Conservation (phyloP, 2,329 filamentous ascomycete genomes). For the Aspergillus cejpii region DNA sequence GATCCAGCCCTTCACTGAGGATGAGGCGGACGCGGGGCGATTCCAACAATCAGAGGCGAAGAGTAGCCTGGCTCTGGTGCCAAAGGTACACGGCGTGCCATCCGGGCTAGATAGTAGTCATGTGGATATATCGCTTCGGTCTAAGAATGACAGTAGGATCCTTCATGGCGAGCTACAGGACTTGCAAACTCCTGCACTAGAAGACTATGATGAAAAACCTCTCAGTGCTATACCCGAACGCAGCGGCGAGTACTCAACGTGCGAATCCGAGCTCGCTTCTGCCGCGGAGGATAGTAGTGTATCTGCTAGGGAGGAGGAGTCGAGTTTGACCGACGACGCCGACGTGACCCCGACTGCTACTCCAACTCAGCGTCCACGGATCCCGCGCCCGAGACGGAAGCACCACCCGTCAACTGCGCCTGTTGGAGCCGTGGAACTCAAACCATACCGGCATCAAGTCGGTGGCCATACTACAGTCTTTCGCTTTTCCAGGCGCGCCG, state of each 20-base stretch:
- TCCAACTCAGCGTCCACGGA: constrained; percentile 29
- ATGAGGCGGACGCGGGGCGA: constrained; percentile 18
- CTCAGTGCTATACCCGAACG: constrained; percentile 34
- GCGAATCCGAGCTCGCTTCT: constrained; percentile 42
- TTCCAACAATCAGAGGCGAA: constrained; percentile 23
- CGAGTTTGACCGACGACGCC: constrained; percentile 50
- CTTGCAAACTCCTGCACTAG: constrained; percentile 33
- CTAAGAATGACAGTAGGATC: constrained; percentile 54
- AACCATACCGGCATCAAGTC: constrained; percentile 95
- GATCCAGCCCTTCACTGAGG: constrained; percentile 18
- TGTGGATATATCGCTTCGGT: constrained; percentile 58
- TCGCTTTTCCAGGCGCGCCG: constrained; percentile 87
- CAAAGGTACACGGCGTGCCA: constrained; percentile 23
- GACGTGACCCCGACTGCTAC: constrained; percentile 45
- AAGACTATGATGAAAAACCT: constrained; percentile 35
- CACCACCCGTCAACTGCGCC: constrained; percentile 44
- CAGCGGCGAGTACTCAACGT: constrained; percentile 34
- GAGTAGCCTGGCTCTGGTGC: constrained; percentile 24
- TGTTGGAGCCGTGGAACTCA: constrained; percentile 86
- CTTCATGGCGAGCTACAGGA: constrained; percentile 53
- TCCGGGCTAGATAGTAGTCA: constrained; percentile 39
- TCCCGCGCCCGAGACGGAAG: constrained; percentile 26
- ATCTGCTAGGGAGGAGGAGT: constrained; percentile 47
- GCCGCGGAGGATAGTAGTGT: constrained; percentile 38
- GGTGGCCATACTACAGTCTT: constrained; percentile 95